These are phyloP conservation scores for Symmetrospora coprosmae DNA, from an alignment of 768 basidiomycete species.

Conservation along the genomic window DNA sequence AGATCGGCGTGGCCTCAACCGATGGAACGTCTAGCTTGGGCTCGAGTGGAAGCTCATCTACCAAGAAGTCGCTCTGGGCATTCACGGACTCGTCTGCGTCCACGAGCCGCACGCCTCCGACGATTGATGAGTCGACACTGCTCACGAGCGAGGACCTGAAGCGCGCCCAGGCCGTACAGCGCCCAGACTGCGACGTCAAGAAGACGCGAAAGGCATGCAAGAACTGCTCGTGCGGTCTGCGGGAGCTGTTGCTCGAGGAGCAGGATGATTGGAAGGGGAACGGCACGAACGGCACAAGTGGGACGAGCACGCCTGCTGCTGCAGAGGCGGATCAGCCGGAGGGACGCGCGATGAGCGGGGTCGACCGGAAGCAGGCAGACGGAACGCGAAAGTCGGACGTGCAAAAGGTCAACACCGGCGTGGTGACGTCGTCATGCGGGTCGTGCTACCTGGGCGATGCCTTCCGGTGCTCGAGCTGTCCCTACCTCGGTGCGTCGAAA, in stretches of 20 bases:
- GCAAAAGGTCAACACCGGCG: constrained; percentile 30
- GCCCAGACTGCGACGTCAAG: constrained; percentile 34
- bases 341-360: constrained; percentile 30
- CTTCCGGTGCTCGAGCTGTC: constrained; percentile 89
- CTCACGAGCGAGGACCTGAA: constrained; percentile 68
- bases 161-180: constrained; percentile 38
- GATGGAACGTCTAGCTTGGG: no score
- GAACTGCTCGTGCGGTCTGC: constrained; percentile 87
- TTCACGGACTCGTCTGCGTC: constrained; percentile 46
- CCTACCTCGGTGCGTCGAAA: constrained; percentile 73
- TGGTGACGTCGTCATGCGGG: constrained; percentile 86
- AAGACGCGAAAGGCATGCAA: constrained; percentile 67
- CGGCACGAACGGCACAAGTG: constrained; percentile 37
- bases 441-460: constrained; percentile 97
- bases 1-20: neutral
- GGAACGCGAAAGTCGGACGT: constrained; percentile 30
- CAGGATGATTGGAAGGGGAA: constrained; percentile 34
- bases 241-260: constrained; percentile 82
- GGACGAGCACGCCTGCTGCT: no score
- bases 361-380: constrained; percentile 30
- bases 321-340: constrained; percentile 35
- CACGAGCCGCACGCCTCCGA: constrained; percentile 42
- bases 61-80: constrained; percentile 67
- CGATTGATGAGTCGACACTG: constrained; percentile 68
- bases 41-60: no score